Evolutionary conservation across 768 basidiomycete genomes (phyloP), one percentile per base, ranked within the genome.

Genomic region (Tephrocybe rancida): DNA sequence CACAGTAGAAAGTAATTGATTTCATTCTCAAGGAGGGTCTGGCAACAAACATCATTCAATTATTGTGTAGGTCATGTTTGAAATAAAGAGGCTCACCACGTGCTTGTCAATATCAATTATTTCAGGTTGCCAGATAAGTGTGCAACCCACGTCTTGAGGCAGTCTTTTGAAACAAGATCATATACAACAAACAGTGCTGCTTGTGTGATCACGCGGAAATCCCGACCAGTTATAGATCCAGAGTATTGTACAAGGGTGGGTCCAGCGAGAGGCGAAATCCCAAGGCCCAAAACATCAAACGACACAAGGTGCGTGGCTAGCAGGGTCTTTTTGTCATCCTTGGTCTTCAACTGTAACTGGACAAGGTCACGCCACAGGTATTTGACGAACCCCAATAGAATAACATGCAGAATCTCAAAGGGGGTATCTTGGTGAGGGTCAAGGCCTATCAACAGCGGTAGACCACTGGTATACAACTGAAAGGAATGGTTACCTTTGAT

Each of bases 331-430:
- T 66, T 42, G 0, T 50, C 35, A 18, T n/a, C n/a, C n/a, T n/a
- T n/a, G n/a, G 65, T 58, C 10, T 68, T 63, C 10, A 63, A 63
- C n/a, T n/a, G n/a, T 22, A 66, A 25, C 11, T 59, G 59, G n/a
- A 61, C 53, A 0, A 64, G 60, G 60, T 80, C 77, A 0, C 71
- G 67, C 78, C 79, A 81, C 25, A 77, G 68, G 53, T 80, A 81
- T 43, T 81, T 80, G 47, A 80, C 67, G 58, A 78, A 69, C 0
- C 78, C 77, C 1, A 79, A 70, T 0, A 80, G 63, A 22, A 78
- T 60, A 3, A 73, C 70, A 56, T 80, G 78, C 0, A 79, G 63
- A 19, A 78, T 73, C 50, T 79, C 76, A 0, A 77, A 72, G 5
- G 77, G 76, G 1, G 77, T 75, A 52, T 79, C 77, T 10, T 29